Conservation (phyloP, 179 eudicot genomes). For the Amaranthus tricolor region DNA sequence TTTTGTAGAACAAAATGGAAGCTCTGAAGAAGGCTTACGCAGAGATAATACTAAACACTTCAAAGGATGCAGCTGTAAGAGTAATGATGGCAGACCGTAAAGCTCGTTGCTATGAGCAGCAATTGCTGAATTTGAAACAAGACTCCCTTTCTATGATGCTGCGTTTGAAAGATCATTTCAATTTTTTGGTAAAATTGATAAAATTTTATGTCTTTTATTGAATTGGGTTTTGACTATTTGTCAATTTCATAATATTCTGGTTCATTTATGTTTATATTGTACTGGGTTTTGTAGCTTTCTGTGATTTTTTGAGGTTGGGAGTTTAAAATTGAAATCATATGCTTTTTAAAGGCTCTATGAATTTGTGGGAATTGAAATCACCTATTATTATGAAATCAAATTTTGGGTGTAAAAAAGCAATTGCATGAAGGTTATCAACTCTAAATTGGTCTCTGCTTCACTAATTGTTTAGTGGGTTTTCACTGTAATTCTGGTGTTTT, state of each 20-base stretch:
- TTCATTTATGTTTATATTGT: background rate
- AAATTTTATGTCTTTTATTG: background rate
- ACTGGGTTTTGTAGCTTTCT: constrained; percentile 2
- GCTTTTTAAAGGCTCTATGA: background rate
- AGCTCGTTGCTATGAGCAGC: constrained; percentile 49
- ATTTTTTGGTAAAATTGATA: constrained; percentile 46
- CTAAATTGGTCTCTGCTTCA: background rate
- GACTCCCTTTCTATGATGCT: constrained; percentile 60
- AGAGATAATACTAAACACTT: constrained; percentile 66
- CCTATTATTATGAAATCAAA: background rate
- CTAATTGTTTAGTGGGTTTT: background rate
- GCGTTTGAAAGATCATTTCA: constrained; percentile 56
- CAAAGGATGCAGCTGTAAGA: constrained; percentile 75
- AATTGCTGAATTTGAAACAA: constrained; percentile 48
- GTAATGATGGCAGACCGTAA: constrained; percentile 61
- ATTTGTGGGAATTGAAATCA: background rate
- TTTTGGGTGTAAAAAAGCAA: background rate
- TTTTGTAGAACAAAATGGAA: constrained; percentile 42
- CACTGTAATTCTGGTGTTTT: background rate
- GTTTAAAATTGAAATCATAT: background rate
- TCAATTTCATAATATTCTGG: background rate
- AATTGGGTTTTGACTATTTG: background rate
- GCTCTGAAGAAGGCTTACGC: constrained; percentile 71
- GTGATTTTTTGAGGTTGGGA: background rate
- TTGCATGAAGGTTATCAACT: background rate